Base-by-base conservation (phyloP, 495 filamentous ascomycete species). In the Neurospora sp. region DNA sequence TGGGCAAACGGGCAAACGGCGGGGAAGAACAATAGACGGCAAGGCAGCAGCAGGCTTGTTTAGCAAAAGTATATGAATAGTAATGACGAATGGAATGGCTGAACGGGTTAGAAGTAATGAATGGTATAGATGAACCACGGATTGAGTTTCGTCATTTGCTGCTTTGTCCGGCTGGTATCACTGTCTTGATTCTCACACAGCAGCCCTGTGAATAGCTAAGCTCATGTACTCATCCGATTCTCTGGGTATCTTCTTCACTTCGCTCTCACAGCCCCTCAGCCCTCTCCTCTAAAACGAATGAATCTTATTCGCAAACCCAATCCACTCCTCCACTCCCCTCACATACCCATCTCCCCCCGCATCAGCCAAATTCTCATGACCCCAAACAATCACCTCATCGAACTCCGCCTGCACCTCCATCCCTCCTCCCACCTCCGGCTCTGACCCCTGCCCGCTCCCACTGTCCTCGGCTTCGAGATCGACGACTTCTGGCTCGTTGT, bases 311-410 rank as follows among this genome's bases (percentile, higher is more conserved):
- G 94, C 90, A 80, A 97, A 89, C 2, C 81, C 84, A 75, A 98
- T 81, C 95, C 94, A 98, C 81, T 98, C 95, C 78, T 92, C 89
- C 73, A 96, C 83, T 0, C 88, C 87, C 77, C 85, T 83, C 16
- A 89, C 80, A 80, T 91, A 89, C 38, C 82, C 82, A 81, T 92
- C 89, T 8, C 77, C 80, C 8, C 69, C 79, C 5, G 79, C 81
- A 53, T 88, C 86, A 10, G 81, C 83, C 70, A 83, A 70, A 4
- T 78, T 76, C 74, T 91, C 91, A 81, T 98, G 96, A 0, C 87
- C 91, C 95, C 95, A 98, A 31, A 97, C 86, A 16, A 93, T 80
- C 59, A 97, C 77, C 27, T 92, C 86, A 16, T 94, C 88, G 79
- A 98, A 98, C n/a, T 85, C 83, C 59, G 89, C 87, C 75, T 92